Conservation (phyloP, 2,329 filamentous ascomycete genomes). For the Aspergillus caelatus region DNA sequence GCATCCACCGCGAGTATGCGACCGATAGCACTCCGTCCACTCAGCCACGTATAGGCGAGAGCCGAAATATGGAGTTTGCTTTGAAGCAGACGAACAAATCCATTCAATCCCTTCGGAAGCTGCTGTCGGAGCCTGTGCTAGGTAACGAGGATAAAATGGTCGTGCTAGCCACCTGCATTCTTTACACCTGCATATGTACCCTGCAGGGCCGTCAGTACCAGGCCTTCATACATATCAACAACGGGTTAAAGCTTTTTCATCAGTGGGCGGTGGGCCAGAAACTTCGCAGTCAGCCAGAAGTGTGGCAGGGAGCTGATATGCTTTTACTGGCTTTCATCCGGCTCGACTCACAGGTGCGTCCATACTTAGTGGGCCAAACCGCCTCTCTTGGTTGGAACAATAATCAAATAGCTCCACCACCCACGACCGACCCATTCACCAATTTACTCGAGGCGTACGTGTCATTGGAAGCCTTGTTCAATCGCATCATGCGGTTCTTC, state of each 20-base stretch:
- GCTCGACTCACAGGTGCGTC: conserved; percentile 9
- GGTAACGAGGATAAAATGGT: conserved; percentile 1
- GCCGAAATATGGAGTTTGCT: no score
- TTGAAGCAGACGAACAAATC: no score
- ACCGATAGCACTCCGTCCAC: not conserved
- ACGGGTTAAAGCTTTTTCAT: conserved; percentile 5
- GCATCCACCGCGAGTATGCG: conserved; percentile 7
- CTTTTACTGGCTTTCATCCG: conserved; percentile 2
- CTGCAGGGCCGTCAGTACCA: conserved; percentile 6
- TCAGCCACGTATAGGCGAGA: not conserved
- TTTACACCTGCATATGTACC: conserved; percentile 7
- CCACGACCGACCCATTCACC: no score
- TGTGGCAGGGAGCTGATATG: not conserved
- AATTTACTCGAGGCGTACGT: no score
- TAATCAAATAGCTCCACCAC: not conserved
- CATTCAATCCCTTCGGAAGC: no score
- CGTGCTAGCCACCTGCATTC: conserved; percentile 5
- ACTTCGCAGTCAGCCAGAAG: not conserved
- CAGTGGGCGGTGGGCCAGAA: not conserved
- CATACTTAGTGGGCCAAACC: not conserved
- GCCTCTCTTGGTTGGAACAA: not conserved
- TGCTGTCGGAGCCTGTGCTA: no score
- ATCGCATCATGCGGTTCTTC: no score
- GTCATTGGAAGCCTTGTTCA: no score
- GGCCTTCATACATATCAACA: conserved; percentile 13